These are phyloP conservation scores for Penicillium daleae DNA, from an alignment of 495 filamentous ascomycete species.

Conservation along the genomic window DNA sequence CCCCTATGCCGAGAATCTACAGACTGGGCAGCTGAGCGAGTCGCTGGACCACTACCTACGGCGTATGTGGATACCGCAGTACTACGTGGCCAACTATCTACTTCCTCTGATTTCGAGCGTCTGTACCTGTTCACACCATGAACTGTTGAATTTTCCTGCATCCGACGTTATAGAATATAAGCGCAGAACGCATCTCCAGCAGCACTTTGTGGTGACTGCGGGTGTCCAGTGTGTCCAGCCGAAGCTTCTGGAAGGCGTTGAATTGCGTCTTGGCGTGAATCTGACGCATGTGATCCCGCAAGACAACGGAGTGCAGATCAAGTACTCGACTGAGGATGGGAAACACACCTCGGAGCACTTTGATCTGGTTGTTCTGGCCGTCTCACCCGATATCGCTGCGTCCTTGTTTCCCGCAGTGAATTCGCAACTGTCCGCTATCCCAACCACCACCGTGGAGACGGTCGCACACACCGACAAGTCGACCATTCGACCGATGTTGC, in stretches of 20 bases:
- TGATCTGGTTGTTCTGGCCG: slow-evolving; percentile 50
- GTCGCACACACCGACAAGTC: slow-evolving; percentile 11
- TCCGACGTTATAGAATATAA: slow-evolving; percentile 53
- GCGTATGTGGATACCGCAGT: slow-evolving; percentile 49
- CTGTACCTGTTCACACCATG: slow-evolving; percentile 54
- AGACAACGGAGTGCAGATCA: slow-evolving; percentile 11
- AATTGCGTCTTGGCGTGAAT: slow-evolving; percentile 19
- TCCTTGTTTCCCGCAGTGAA: slow-evolving; percentile 29
- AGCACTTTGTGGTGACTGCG: slow-evolving; percentile 52
- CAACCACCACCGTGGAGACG: slow-evolving; percentile 12
- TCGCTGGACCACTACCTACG: slow-evolving; percentile 46
- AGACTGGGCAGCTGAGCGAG: slow-evolving; percentile 29
- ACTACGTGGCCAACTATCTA: slow-evolving; percentile 49
- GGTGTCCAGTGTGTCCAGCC: slow-evolving; percentile 52
- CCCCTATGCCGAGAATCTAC: slow-evolving; percentile 26
- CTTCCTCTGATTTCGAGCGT: slow-evolving; percentile 57
- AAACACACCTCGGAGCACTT: slow-evolving; percentile 24
- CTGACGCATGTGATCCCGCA: slow-evolving; percentile 23
- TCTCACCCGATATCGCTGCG: slow-evolving; percentile 47
- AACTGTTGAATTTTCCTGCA: slow-evolving; percentile 55
- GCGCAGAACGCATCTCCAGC: slow-evolving; percentile 44
- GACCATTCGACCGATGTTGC: slow-evolving; percentile 12
- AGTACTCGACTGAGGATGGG: slow-evolving; percentile 17
- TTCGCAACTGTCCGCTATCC: slow-evolving; percentile 8
- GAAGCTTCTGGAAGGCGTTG: slow-evolving; percentile 38